Base-by-base conservation (phyloP, 2,329 filamentous ascomycete genomes). In the Trichoderma asperellum region DNA sequence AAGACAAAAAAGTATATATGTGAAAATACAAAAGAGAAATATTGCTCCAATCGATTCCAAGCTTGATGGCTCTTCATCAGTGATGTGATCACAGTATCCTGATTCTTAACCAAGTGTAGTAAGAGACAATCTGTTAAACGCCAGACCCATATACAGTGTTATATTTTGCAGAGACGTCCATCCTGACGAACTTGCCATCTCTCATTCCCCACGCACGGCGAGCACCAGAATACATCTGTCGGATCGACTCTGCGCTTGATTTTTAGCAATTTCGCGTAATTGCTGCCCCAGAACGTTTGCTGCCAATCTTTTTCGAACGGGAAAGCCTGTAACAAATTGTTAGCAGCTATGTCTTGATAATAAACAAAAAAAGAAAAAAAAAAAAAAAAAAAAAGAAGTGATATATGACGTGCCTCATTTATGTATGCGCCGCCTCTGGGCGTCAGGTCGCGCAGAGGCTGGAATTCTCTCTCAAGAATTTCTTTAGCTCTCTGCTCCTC, bases 211-310 rank as follows among this genome's bases (percentile, higher is more conserved):
- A 85, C 83, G 66, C 83, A 86, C 0, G 82, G 79, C 14, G 79
- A 72, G 68, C 84, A 86, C 79, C 83, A 85, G 16, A 87, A 81
- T 1, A 86, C 77, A 62, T 84, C 83, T 0, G 75, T 68, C 0
- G 84, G 84, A 70, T 87, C 84, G n/a, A 84, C 74, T 0, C 71
- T 56, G 14, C 77, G 76, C 76, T 87, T 87, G 64, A 86, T 83
- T 14, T 73, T 57, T 0, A 83, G 71, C 4, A 87, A 74, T 2
- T 78, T 77, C 16, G 78, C 73, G 71, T 86, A 86, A 57, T 86
- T 85, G 12, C 73, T 73, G 0, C 81, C 82, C 81, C 82, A 84
- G 71, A 83, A 84, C 0, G 77, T 76, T 8, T 76, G 73, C 49
- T 81, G 79, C 75, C 79, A 82, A 24, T 81, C 71, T 2, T 76